Evolutionary conservation across 768 basidiomycete species (phyloP), one percentile per base, ranked within the genome.

Genomic region (Panaeolus papilionaceus): DNA sequence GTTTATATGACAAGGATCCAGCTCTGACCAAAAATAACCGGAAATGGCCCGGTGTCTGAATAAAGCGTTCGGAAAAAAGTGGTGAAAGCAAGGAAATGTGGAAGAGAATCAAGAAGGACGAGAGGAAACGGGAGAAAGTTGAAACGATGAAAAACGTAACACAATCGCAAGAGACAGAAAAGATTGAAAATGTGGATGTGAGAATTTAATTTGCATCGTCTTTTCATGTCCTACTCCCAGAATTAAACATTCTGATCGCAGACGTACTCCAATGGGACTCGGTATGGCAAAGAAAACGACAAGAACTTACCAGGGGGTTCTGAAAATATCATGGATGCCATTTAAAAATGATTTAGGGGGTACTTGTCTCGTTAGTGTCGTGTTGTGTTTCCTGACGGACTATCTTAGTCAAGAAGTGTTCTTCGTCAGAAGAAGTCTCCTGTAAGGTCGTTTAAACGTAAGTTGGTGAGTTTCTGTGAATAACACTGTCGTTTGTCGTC

Each of bases 251-350:
- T 12, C 14, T 6, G 3, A 16, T 16, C 16, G 16, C 42, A 44
- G 11, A 8, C 20, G 47, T n/a, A 7, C 47, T 49, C 47, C 47
- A 10, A 18, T 4, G 42, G 9, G 20, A 3, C 20, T 26, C 6
- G 14, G 16, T 18, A 8, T 9, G 20, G 4, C n/a, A 8, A 7
- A 20, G 7, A 16, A 18, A 65, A 69, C 18, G 16, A 63, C 12
- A 12, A 42, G 4, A 47, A 69, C 75, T 70, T 65, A 76, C 77
- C 73, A 68, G 74, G 72, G 38, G 73, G 71, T 68, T 77, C 76
- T 7, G 77, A 73, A 51, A 74, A 70, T 16, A 76, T 68, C 18
- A 75, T 71, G 67, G 75, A 78, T 62, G 75, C 76, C 77, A 78
- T 78, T 58, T 4, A 6, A 58, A 12, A 58, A 28, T 11, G 6